phyloP scores from a whole-genome alignment of 441 rosid species.

The Arabidopsis hybrid region DNA sequence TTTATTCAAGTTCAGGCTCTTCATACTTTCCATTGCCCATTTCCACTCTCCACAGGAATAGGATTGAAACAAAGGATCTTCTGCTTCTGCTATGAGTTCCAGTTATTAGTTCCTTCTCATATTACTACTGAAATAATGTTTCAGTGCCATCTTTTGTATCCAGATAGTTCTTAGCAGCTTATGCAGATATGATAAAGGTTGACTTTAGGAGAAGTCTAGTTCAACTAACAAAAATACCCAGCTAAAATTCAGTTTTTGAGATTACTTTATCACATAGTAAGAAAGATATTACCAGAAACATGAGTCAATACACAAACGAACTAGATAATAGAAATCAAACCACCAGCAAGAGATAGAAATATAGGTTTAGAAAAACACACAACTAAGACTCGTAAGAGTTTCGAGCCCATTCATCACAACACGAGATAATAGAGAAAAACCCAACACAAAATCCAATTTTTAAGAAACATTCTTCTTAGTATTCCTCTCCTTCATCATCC shows the following conservation, averaged over 20 bases:
- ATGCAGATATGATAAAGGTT: background rate
- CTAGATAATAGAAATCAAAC: background rate
- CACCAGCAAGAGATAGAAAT: background rate
- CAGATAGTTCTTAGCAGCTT: background rate
- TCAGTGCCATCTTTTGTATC: background rate
- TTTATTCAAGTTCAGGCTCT: too few species aligned
- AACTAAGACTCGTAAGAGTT: constrained; percentile 19
- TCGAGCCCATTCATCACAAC: constrained; percentile 17
- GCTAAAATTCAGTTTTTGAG: background rate
- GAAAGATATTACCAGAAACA: background rate
- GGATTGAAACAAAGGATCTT: too few species aligned
- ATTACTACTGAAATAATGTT: background rate
- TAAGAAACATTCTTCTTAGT: constrained; percentile 22
- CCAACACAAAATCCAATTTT: background rate
- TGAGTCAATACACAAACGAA: constrained; percentile 1
- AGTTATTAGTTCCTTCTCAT: background rate
- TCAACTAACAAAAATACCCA: too few species aligned
- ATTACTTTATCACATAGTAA: background rate
- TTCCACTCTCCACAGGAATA: too few species aligned
- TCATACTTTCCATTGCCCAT: too few species aligned
- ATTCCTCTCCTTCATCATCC: constrained; percentile 50
- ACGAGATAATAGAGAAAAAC: background rate
- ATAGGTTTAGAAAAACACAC: background rate
- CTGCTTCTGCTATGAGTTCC: too few species aligned
- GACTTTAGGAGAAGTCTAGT: background rate